These are phyloP conservation scores for Umbilicaria muhlenbergii DNA, from an alignment of 495 filamentous ascomycete species.

Conservation along the genomic window DNA sequence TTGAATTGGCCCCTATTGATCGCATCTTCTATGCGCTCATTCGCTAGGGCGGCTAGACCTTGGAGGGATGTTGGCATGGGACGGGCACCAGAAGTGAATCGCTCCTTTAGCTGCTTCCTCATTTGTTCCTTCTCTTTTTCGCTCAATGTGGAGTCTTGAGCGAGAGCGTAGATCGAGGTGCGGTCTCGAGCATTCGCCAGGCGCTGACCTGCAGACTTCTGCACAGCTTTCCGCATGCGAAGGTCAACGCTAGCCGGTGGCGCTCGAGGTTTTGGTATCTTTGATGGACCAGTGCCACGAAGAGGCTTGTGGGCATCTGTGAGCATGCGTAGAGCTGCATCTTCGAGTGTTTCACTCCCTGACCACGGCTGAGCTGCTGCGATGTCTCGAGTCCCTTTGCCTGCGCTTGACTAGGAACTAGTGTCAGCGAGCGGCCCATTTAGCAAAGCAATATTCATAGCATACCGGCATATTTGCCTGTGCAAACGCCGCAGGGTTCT, in stretches of 20 bases:
- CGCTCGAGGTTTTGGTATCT: slow-evolving; percentile 17
- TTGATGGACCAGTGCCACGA: slow-evolving; percentile 23
- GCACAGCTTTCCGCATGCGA: slow-evolving; percentile 32
- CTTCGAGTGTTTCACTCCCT: slow-evolving; percentile 55
- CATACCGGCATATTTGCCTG: slow-evolving; percentile 46
- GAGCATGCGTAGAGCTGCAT: slow-evolving; percentile 78
- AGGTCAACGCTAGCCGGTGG: slow-evolving; percentile 36
- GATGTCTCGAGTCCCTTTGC: slow-evolving; percentile 53
- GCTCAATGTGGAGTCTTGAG: slow-evolving; percentile 40
- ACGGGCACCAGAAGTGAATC: slow-evolving; percentile 58
- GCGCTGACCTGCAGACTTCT: slow-evolving; percentile 34
- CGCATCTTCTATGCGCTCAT: slow-evolving; percentile 88
- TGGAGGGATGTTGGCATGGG: slow-evolving; percentile 64
- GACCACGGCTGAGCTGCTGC: slow-evolving; percentile 65
- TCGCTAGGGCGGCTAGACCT: slow-evolving; percentile 70
- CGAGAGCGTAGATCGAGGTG: slow-evolving; percentile 52
- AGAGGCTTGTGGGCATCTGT: slow-evolving; percentile 67
- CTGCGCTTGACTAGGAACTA: slow-evolving; percentile 36
- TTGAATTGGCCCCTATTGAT: slow-evolving; percentile 87
- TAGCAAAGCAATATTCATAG: not conserved
- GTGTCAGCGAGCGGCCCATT: not conserved
- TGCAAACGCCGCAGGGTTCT: slow-evolving; percentile 55
- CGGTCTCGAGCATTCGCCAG: slow-evolving; percentile 68
- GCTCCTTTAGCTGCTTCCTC: slow-evolving; percentile 57
- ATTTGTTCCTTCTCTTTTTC: slow-evolving; percentile 56